phyloP scores from a whole-genome alignment of 192 early-diverging fungal genomes.

The Entomortierella beljakovae region DNA sequence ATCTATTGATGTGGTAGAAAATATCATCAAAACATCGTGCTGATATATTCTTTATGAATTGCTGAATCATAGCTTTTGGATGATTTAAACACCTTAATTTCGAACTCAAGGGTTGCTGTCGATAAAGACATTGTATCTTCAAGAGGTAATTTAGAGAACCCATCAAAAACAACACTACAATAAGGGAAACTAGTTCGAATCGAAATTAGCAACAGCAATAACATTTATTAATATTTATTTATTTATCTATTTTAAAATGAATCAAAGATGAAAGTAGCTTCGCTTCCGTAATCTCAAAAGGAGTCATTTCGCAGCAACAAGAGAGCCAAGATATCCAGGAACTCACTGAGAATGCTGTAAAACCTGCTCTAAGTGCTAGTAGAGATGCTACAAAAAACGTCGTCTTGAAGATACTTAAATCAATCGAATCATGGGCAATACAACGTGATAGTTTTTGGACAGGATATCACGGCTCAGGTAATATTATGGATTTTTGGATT shows the following conservation, averaged over 20 bases:
- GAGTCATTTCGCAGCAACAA: neutral
- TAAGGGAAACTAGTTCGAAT: no score
- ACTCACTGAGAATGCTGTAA: constrained; percentile 8
- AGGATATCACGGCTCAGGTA: constrained; percentile 11
- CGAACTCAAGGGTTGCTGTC: constrained; percentile 1
- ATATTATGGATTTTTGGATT: neutral
- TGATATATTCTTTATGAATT: neutral
- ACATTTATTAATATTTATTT: neutral
- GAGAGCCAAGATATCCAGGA: constrained; percentile 22
- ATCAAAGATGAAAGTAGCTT: constrained; percentile 22
- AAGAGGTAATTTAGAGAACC: constrained; percentile 11
- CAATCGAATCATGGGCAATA: constrained; percentile 19
- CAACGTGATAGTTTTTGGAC: constrained; percentile 24
- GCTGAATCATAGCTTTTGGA: constrained; percentile 9
- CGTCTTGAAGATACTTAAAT: constrained; percentile 10
- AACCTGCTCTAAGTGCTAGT: neutral
- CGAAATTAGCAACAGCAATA: neutral
- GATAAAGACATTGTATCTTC: neutral
- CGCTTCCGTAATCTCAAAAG: constrained; percentile 5
- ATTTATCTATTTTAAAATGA: neutral
- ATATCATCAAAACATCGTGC: neutral
- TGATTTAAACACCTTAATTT: constrained; percentile 8
- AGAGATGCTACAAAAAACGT: constrained; percentile 15
- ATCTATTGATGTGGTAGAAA: neutral
- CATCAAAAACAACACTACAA: no score